Evolutionary conservation across 345 rosid genomes (phyloP).

Genomic region (Eucalyptus rudis): DNA sequence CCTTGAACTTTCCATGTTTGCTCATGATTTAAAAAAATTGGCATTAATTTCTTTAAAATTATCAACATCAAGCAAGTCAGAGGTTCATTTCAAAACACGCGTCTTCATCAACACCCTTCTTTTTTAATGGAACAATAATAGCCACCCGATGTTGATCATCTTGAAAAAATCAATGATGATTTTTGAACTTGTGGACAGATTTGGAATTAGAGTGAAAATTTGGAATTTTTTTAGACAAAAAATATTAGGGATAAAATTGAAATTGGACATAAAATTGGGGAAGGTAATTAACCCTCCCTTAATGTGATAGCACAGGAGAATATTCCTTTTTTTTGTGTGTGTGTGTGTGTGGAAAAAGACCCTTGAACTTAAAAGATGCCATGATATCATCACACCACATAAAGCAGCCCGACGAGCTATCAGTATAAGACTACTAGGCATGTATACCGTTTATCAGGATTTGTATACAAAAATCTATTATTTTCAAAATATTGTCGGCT

Average conservation of each 20-base stretch:
- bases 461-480: background rate
- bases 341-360: background rate
- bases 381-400: background rate
- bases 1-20: background rate
- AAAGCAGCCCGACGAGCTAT: background rate
- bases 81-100: background rate
- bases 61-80: accelerated
- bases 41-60: background rate
- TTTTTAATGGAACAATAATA: background rate
- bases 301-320: no score
- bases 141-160: background rate
- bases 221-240: background rate
- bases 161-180: background rate
- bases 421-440: background rate
- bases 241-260: no score
- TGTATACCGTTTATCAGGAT: background rate
- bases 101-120: background rate
- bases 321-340: accelerated
- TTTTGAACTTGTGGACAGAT: background rate
- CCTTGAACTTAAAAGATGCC: background rate
- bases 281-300: no score
- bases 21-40: accelerated
- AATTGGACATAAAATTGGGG: no score
- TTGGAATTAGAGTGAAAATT: background rate
- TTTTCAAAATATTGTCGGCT: background rate